Conservation (phyloP, 2,329 filamentous ascomycete genomes). For the Diaporthe ilicicola region DNA sequence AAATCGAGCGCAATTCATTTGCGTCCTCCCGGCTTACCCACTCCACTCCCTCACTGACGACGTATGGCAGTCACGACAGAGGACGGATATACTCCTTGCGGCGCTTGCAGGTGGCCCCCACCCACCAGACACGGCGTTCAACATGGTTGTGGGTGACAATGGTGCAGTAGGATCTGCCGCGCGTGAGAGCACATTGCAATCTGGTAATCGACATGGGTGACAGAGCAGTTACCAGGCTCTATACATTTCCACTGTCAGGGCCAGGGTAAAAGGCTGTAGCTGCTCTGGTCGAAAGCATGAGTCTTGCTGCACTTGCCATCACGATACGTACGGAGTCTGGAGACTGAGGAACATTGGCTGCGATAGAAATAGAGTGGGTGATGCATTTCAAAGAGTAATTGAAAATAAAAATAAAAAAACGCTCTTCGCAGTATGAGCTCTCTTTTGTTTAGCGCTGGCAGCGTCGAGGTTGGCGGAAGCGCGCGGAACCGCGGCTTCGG, state of each 20-base stretch:
- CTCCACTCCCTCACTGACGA: not conserved
- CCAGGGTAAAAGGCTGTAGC: not conserved
- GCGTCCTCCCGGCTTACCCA: not conserved
- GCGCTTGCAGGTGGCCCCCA: not conserved
- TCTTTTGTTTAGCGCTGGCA: not conserved
- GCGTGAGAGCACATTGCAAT: not conserved
- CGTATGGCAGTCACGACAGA: not conserved
- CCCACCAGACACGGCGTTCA: not conserved
- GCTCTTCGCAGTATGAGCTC: not conserved
- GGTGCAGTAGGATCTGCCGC: not conserved
- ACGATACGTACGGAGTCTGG: not conserved
- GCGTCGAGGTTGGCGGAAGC: not conserved
- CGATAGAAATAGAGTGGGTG: slow-evolving; percentile 18
- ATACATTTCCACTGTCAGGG: not conserved
- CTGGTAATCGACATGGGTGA: not conserved
- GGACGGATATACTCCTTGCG: not conserved
- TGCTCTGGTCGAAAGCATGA: not conserved
- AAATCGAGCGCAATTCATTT: too few species aligned
- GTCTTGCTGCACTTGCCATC: not conserved
- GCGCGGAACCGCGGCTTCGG: not conserved
- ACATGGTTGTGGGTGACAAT: not conserved
- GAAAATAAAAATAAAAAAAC: not conserved
- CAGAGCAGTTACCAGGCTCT: not conserved
- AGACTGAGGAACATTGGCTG: not conserved
- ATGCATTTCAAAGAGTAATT: slow-evolving; percentile 1